Percentiles rank a stretch among this genome's conserved stretches.
Evolutionary conservation across 2,329 filamentous ascomycete genomes (phyloP).

Genomic region (Pyrenophora graminea): DNA sequence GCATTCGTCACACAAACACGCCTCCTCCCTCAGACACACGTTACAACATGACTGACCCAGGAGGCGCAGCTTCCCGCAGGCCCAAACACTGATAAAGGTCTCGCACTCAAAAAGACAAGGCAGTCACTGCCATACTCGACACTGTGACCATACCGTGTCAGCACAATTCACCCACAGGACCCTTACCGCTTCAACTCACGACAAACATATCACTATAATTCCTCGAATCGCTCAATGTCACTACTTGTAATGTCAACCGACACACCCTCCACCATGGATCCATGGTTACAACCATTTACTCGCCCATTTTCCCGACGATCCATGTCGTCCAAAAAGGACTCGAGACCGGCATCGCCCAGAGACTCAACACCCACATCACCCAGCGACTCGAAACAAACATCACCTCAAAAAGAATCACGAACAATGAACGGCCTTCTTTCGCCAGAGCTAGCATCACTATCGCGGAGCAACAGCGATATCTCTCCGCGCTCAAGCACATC

Average conservation of each 20-base stretch:
- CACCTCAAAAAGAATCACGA: constrained; percentile 20
- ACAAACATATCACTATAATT: not conserved
- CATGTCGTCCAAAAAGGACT: constrained; percentile 14
- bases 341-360: constrained; percentile 12
- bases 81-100: constrained; percentile 8
- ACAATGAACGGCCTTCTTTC: constrained; percentile 21
- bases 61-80: constrained; percentile 18
- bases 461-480: constrained; percentile 31
- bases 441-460: constrained; percentile 22
- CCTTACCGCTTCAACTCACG: constrained; percentile 7
- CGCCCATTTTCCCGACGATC: constrained; percentile 14
- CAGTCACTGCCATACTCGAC: constrained; percentile 6
- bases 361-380: too few species aligned
- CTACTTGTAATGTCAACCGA: constrained; percentile 34
- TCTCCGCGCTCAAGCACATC: constrained; percentile 30
- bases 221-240: constrained; percentile 22
- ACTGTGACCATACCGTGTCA: not conserved
- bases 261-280: constrained; percentile 24
- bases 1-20: constrained; percentile 8
- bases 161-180: not conserved
- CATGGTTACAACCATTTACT: constrained; percentile 28
- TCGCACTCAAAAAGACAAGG: constrained; percentile 12
- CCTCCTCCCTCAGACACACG: constrained; percentile 3
- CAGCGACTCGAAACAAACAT: constrained; percentile 14
- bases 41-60: constrained; percentile 5